Conservation (phyloP, 306 rosid species). For the Vachellia pachyceras region DNA sequence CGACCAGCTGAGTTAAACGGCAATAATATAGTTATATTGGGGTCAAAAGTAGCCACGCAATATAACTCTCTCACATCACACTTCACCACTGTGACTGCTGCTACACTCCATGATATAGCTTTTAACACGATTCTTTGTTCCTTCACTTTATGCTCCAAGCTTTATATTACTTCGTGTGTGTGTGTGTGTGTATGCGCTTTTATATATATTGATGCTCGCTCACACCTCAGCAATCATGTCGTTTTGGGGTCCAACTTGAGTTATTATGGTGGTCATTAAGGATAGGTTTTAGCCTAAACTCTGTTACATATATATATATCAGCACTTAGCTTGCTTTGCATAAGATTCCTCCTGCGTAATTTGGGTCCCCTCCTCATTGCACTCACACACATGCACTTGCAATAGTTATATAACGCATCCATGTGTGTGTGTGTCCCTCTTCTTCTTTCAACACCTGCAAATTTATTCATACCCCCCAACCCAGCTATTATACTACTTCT, state of each 20-base stretch:
- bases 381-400: conserved; percentile 29
- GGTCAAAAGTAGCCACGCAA: conserved; percentile 68
- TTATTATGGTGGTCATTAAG: conserved; percentile 25
- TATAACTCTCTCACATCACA: conserved; percentile 20
- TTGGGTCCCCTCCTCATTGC: conserved; percentile 19
- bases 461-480: neutral
- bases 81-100: conserved; percentile 59
- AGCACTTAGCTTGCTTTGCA: conserved; percentile 29
- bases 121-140: conserved; percentile 83
- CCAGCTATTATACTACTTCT: neutral
- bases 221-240: conserved; percentile 56
- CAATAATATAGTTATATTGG: conserved; percentile 39
- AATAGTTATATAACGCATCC: neutral
- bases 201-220: conserved; percentile 45
- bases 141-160: conserved; percentile 76
- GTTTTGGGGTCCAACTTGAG: conserved; percentile 33
- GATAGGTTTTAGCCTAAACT: conserved; percentile 29
- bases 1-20: conserved; percentile 57
- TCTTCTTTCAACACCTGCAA: neutral
- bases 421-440: neutral
- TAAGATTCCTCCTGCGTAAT: conserved; percentile 32
- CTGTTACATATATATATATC: too few relatives aligned
- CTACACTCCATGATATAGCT: conserved; percentile 94
- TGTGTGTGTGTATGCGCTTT: conserved; percentile 36
- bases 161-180: conserved; percentile 76